Conservation (phyloP, 306 rosid species). For the Casuarina equisetifolia region DNA sequence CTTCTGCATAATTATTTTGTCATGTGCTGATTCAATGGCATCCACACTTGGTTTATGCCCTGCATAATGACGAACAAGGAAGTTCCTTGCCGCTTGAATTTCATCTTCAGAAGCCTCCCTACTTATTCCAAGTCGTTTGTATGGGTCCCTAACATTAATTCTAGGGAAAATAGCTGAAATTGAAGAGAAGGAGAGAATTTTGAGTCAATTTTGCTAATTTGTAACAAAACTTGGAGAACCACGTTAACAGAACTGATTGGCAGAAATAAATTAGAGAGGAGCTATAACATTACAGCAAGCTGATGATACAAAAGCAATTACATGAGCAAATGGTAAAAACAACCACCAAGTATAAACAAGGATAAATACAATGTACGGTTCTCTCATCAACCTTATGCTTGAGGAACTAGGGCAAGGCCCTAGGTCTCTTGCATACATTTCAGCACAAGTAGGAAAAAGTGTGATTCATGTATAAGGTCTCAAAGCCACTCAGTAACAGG, state of each 20-base stretch:
- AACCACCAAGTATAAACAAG: neutral
- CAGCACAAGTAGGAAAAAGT: neutral
- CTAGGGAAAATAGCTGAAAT: constrained; percentile 84
- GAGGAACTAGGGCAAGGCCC: neutral
- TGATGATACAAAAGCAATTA: neutral
- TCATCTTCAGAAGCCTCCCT: constrained; percentile 96
- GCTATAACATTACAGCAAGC: neutral
- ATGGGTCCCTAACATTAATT: constrained; percentile 86
- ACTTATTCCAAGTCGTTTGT: constrained; percentile 92
- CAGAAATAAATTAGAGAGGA: neutral
- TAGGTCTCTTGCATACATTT: neutral
- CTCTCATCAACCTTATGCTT: neutral
- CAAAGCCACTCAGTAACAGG: neutral
- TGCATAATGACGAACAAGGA: constrained; percentile 70
- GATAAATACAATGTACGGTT: neutral
- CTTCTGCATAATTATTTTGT: constrained; percentile 86
- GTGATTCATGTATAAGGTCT: constrained; percentile 4
- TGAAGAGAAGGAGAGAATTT: constrained; percentile 32
- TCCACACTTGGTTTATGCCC: constrained; percentile 92
- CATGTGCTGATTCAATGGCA: constrained; percentile 94
- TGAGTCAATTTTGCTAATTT: constrained; percentile 14
- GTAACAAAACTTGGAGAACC: constrained; percentile 4
- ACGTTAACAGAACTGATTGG: neutral
- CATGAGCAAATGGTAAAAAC: neutral
- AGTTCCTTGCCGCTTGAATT: constrained; percentile 93